phyloP scores from a whole-genome alignment of 2,329 filamentous ascomycete genomes.

The Ophiostoma angusticollis region DNA sequence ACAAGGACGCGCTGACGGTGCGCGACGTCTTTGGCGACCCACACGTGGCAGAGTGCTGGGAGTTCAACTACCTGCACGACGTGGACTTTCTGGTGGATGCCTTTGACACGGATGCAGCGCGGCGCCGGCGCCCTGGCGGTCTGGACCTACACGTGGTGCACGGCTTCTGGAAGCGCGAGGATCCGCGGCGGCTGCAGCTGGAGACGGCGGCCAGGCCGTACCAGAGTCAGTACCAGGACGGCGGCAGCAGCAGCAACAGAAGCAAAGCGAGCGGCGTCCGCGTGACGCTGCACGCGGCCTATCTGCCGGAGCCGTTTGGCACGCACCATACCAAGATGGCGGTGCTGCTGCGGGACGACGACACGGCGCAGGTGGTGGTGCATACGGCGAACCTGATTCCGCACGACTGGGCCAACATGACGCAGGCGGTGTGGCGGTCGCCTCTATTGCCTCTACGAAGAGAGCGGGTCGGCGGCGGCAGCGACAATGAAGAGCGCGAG shows the following conservation, averaged over 20 bases:
- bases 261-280: conserved; percentile 31
- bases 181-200: conserved; percentile 41
- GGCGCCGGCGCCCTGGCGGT: too few relatives aligned
- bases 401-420: conserved; percentile 80
- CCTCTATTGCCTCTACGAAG: conserved; percentile 47
- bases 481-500: conserved; percentile 16
- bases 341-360: conserved; percentile 65
- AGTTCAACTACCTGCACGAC: conserved; percentile 57
- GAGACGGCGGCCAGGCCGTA: conserved; percentile 50
- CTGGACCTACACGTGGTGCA: conserved; percentile 45
- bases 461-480: conserved; percentile 2
- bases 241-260: not conserved
- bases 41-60: conserved; percentile 58
- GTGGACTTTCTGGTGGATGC: conserved; percentile 41
- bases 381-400: conserved; percentile 89
- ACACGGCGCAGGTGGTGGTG: conserved; percentile 64
- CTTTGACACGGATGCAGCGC: conserved; percentile 38
- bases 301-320: conserved; percentile 72
- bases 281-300: conserved; percentile 58
- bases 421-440: conserved; percentile 69
- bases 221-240: too few relatives aligned
- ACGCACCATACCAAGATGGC: conserved; percentile 86
- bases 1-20: conserved; percentile 53
- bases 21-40: conserved; percentile 60
- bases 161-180: conserved; percentile 55